Evolutionary conservation across 1,284 basidiomycete species (phyloP).

Genomic region (Pseudomicrostroma phylloplanum): DNA sequence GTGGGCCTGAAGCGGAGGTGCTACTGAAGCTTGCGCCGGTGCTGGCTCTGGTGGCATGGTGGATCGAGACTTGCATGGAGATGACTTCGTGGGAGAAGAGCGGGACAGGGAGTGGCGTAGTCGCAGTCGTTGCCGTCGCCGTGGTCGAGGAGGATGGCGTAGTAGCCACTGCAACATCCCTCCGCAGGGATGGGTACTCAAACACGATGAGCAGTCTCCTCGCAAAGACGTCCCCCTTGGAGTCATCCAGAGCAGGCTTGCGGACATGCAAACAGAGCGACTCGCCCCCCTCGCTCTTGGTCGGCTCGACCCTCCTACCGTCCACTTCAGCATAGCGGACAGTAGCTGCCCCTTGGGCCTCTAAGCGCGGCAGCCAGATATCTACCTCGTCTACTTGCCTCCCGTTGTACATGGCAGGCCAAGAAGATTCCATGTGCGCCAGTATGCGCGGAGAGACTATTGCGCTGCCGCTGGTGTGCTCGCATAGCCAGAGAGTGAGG

Average conservation of each 20-base stretch:
- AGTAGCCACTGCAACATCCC: no score
- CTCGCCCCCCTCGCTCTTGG: slow-evolving; percentile 1
- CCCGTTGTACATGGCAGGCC: neutral
- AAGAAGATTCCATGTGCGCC: slow-evolving; percentile 1
- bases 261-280: slow-evolving; percentile 3
- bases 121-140: neutral
- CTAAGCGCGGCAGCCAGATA: neutral
- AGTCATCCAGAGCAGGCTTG: neutral
- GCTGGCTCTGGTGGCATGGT: neutral
- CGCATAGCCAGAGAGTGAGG: neutral
- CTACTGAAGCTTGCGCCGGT: neutral
- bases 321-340: neutral
- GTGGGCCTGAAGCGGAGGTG: neutral
- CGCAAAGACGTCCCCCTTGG: neutral
- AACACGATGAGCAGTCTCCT: neutral
- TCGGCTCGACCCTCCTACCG: neutral
- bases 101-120: neutral
- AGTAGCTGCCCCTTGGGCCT: neutral
- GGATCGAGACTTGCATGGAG: neutral
- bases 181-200: neutral
- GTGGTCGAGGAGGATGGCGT: neutral
- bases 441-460: neutral
- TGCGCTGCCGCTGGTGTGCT: neutral
- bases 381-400: neutral
- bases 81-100: slow-evolving; percentile 1